Evolutionary conservation across 371 early-diverging fungal species (phyloP).

Genomic region (Amoeboaphelidium protococcarum): DNA sequence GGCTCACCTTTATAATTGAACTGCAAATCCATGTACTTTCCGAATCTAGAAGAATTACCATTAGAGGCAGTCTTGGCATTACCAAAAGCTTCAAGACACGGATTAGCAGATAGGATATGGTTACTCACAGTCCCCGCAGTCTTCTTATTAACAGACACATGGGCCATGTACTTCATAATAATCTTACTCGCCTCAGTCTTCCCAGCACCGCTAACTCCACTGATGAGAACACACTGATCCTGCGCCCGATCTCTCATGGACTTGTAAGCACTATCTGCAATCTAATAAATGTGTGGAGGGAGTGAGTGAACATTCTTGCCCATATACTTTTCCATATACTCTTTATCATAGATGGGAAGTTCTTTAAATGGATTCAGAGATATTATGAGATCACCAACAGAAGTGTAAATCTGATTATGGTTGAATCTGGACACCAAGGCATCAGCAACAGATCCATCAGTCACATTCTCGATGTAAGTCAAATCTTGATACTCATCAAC

Average conservation of each 20-base stretch:
- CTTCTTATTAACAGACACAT: conserved; percentile 1
- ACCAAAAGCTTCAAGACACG: conserved; percentile 18
- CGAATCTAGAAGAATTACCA: conserved; percentile 19
- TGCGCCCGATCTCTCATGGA: conserved; percentile 1
- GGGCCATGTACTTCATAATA: conserved; percentile 8
- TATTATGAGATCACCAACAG: conserved; percentile 8
- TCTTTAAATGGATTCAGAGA: conserved; percentile 9
- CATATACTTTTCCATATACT: conserved; percentile 5
- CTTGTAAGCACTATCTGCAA: conserved; percentile 7
- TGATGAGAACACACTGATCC: conserved; percentile 11
- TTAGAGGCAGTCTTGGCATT: conserved; percentile 21
- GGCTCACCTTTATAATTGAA: conserved; percentile 14
- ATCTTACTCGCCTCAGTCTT: conserved; percentile 9
- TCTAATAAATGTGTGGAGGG: conserved; percentile 7
- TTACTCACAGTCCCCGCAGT: not conserved
- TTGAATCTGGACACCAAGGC: not conserved
- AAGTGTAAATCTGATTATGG: not conserved
- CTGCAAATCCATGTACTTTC: conserved; percentile 20
- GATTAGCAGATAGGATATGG: conserved; percentile 1
- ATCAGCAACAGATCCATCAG: too few species aligned
- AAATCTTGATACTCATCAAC: too few species aligned
- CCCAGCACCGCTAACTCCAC: conserved; percentile 9
- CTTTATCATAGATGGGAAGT: conserved; percentile 4
- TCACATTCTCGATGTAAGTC: too few species aligned
- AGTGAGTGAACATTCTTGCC: conserved; percentile 5